phyloP scores from a whole-genome alignment of 176 grass and related monocot species.

The Triticum dicoccoides region DNA sequence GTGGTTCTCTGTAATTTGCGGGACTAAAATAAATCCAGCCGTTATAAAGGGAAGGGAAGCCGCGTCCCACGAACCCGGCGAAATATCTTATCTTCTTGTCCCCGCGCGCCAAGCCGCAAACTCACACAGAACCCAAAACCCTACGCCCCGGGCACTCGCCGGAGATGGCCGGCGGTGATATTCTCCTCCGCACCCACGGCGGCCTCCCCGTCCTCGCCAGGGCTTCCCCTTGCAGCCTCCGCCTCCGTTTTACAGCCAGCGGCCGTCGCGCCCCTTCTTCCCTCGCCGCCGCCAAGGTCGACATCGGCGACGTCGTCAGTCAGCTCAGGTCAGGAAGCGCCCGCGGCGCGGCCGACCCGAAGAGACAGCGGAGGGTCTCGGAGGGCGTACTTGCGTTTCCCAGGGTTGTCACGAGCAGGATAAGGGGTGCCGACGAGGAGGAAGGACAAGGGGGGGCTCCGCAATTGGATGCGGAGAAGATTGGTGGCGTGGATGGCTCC shows the following conservation, averaged over 20 bases:
- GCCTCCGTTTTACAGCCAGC: constrained; percentile 24
- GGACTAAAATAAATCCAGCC: background rate
- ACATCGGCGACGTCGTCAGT: constrained; percentile 32
- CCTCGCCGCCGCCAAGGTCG: constrained; percentile 40
- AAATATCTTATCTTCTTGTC: constrained; percentile 44
- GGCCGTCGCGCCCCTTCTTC: constrained; percentile 4
- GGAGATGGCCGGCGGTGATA: constrained; percentile 50
- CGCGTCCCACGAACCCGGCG: background rate
- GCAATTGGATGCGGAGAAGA: constrained; percentile 9
- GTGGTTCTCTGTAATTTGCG: background rate
- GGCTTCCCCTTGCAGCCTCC: constrained; percentile 55
- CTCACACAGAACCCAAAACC: constrained; percentile 30
- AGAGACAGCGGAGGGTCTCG: constrained; percentile 27
- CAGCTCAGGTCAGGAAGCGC: constrained; percentile 25
- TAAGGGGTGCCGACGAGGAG: constrained; percentile 15
- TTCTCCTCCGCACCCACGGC: constrained; percentile 38
- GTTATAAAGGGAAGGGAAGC: background rate
- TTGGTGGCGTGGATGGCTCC: constrained; percentile 47
- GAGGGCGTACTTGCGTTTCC: constrained; percentile 32
- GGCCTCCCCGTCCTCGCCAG: constrained; percentile 35
- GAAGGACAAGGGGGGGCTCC: constrained; percentile 13
- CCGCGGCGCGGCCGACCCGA: constrained; percentile 6
- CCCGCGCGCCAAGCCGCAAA: constrained; percentile 35
- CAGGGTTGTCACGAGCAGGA: constrained; percentile 25
- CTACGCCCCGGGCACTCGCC: background rate